Evolutionary conservation across 2,329 filamentous ascomycete species (phyloP).

Genomic region (Cercospora berteroae): DNA sequence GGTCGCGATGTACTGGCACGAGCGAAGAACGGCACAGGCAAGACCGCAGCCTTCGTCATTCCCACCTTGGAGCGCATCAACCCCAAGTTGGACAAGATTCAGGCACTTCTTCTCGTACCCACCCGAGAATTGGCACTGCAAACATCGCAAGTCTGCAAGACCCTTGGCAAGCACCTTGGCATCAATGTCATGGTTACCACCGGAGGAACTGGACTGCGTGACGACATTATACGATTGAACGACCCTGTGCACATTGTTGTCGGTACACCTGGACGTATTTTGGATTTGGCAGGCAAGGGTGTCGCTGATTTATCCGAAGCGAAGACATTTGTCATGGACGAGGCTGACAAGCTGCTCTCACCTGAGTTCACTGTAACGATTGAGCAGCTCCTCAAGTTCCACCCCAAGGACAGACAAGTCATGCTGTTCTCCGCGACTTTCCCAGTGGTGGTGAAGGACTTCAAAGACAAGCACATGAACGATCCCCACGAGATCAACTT

Average conservation of each 20-base stretch:
- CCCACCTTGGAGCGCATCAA: slow-evolving; percentile 94
- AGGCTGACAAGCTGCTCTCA: slow-evolving; percentile 96
- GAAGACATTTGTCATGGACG: slow-evolving; percentile 98
- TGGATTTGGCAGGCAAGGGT: slow-evolving; percentile 93
- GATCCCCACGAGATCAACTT: slow-evolving; percentile 98
- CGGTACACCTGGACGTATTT: slow-evolving; percentile 91
- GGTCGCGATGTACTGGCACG: slow-evolving; percentile 92
- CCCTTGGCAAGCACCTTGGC: slow-evolving; percentile 90
- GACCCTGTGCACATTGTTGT: slow-evolving; percentile 97
- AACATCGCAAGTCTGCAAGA: slow-evolving; percentile 99
- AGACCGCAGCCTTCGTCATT: slow-evolving; percentile 97
- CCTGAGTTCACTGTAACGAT: slow-evolving; percentile 97
- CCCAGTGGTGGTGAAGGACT: slow-evolving; percentile 92
- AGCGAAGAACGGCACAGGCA: slow-evolving; percentile 98
- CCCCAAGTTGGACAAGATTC: slow-evolving; percentile 92
- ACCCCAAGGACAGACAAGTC: slow-evolving; percentile 95
- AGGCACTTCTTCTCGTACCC: slow-evolving; percentile 92
- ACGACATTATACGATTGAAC: slow-evolving; percentile 92
- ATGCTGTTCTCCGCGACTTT: slow-evolving; percentile 99
- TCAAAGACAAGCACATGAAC: slow-evolving; percentile 97
- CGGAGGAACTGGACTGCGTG: slow-evolving; percentile 88
- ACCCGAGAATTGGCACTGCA: slow-evolving; percentile 96
- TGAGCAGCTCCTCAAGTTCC: slow-evolving; percentile 90
- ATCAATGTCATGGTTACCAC: slow-evolving; percentile 99
- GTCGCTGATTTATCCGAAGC: slow-evolving; percentile 95